These are phyloP conservation scores for Phytophthora fragariae DNA, from an alignment of 352 stramenopile genomes.

Conservation along the genomic window DNA sequence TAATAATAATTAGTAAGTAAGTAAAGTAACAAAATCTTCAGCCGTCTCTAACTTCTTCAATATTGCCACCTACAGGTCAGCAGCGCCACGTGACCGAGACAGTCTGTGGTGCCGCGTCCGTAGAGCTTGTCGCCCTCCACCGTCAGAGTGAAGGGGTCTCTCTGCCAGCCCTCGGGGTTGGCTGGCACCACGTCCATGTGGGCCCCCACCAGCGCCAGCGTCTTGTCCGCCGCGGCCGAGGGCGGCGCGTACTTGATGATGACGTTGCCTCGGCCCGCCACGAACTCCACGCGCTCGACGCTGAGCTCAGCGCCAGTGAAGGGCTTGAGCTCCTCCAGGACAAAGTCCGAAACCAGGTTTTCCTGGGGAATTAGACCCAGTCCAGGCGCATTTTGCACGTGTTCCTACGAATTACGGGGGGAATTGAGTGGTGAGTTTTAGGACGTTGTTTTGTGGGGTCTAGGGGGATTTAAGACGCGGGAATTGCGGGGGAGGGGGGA, in stretches of 20 bases:
- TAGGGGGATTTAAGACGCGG: not conserved
- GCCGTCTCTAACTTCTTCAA: not conserved
- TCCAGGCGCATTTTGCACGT: constrained; percentile 57
- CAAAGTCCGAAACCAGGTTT: constrained; percentile 90
- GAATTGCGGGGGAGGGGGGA: not conserved
- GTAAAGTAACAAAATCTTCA: not conserved
- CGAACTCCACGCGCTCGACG: constrained; percentile 87
- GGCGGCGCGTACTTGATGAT: constrained; percentile 90
- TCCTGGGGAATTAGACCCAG: constrained; percentile 59
- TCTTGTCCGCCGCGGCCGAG: constrained; percentile 61
- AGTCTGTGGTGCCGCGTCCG: constrained; percentile 93
- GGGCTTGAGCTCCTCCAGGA: constrained; percentile 86
- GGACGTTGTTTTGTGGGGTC: not conserved
- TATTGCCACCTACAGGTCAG: constrained; percentile 68
- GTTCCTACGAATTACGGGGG: constrained; percentile 31
- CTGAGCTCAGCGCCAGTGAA: constrained; percentile 69
- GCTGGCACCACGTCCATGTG: constrained; percentile 95
- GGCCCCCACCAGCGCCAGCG: constrained; percentile 87
- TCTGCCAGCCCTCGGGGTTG: constrained; percentile 91
- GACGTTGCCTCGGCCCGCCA: constrained; percentile 87
- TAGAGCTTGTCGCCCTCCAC: constrained; percentile 94
- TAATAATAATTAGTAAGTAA: constrained; percentile 6
- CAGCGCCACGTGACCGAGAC: constrained; percentile 93
- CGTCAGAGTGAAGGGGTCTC: constrained; percentile 89
- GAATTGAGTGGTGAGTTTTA: not conserved